Conservation (phyloP, 352 stramenopile species). For the Albugo candida region DNA sequence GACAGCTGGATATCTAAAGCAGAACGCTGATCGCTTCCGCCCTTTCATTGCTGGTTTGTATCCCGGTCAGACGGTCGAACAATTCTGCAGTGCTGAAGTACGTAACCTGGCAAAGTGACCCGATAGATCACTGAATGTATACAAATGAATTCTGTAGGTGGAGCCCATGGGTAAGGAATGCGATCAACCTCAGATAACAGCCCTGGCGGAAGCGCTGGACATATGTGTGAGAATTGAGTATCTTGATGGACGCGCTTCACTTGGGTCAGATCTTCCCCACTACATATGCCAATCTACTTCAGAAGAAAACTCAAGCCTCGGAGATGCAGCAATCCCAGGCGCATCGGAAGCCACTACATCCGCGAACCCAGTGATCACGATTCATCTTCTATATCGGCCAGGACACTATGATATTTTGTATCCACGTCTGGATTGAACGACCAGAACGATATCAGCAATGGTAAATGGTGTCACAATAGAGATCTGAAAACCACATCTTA, state of each 20-base stretch:
- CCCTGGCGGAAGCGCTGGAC: slow-evolving; percentile 80
- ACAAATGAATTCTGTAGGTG: slow-evolving; percentile 20
- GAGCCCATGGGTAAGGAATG: slow-evolving; percentile 89
- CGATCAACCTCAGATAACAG: slow-evolving; percentile 83
- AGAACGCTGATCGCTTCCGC: slow-evolving; percentile 70
- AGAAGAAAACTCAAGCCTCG: no score
- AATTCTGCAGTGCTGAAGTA: slow-evolving; percentile 70
- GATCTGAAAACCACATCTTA: no score
- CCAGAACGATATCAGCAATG: no score
- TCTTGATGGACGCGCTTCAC: slow-evolving; percentile 66
- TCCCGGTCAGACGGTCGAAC: slow-evolving; percentile 52
- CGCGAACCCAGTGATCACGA: slow-evolving; percentile 11
- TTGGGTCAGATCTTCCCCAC: slow-evolving; percentile 26
- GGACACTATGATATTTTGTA: slow-evolving; percentile 94
- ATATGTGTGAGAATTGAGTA: slow-evolving; percentile 85
- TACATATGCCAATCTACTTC: slow-evolving; percentile 22
- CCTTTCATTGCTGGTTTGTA: slow-evolving; percentile 78
- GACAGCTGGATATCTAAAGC: slow-evolving; percentile 75
- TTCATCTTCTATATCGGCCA: slow-evolving; percentile 84
- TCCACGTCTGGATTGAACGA: slow-evolving; percentile 5
- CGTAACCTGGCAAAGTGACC: neutral
- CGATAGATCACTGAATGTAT: neutral
- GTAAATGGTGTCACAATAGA: no score
- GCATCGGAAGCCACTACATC: neutral
- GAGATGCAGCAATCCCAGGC: no score